A percentile compares a stretch with the other conserved stretches of the same genome.
Conservation (phyloP, 257 asterid genomes). For the Solanum tarijense region DNA sequence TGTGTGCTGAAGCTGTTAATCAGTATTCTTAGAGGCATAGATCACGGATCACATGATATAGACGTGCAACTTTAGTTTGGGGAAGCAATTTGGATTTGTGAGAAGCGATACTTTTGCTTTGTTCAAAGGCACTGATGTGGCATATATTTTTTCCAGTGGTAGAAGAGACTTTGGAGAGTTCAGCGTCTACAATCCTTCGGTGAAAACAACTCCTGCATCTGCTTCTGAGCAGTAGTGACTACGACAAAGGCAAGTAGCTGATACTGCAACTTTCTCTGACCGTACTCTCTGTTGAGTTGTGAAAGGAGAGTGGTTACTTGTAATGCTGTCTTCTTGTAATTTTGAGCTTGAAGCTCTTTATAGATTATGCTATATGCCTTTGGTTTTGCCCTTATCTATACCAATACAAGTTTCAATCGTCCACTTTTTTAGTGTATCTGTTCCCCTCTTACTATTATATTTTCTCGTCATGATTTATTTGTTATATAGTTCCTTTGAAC, state of each 20-base stretch:
- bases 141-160: constrained; percentile 69
- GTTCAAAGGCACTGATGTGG: constrained; percentile 44
- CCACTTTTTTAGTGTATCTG: background rate
- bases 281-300: background rate
- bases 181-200: constrained; percentile 59
- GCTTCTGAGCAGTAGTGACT: constrained; percentile 1
- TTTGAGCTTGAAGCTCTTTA: background rate
- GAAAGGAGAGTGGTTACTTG: background rate
- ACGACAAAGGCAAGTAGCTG: background rate
- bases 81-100: background rate
- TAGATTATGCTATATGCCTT: background rate
- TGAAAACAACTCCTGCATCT: constrained; percentile 14
- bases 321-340: background rate
- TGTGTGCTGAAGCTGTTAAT: background rate
- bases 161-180: constrained; percentile 83
- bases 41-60: background rate
- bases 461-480: background rate
- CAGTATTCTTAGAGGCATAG: background rate
- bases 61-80: background rate
- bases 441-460: background rate
- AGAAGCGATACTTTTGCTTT: background rate
- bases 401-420: background rate
- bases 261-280: background rate
- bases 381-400: background rate
- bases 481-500: background rate